Conservation (phyloP, 257 asterid species). For the Przewalskia tangutica region DNA sequence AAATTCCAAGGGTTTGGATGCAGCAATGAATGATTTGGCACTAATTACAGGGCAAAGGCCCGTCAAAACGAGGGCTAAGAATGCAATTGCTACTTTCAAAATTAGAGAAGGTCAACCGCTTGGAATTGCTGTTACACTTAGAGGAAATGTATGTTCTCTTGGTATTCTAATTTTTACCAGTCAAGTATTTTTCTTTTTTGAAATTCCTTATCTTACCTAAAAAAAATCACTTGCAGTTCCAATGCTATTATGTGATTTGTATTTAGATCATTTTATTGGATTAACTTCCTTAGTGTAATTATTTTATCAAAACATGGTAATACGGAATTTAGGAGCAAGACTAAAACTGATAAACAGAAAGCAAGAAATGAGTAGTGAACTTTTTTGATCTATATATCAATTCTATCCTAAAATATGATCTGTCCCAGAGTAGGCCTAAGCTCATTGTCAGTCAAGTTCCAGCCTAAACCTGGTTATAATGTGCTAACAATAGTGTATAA, state of each 20-base stretch:
- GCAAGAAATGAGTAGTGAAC: neutral
- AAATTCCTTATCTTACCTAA: neutral
- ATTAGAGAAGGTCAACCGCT: constrained; percentile 84
- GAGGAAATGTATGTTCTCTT: constrained; percentile 53
- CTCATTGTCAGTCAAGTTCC: neutral
- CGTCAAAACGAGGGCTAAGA: constrained; percentile 83
- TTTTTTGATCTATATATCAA: neutral
- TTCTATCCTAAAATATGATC: neutral
- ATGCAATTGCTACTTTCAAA: constrained; percentile 89
- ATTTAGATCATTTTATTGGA: neutral
- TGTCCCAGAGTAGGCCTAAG: neutral
- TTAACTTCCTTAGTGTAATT: neutral
- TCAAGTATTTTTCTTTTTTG: neutral
- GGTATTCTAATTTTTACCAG: neutral
- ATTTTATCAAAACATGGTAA: neutral
- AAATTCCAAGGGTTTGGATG: constrained; percentile 93
- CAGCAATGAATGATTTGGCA: constrained; percentile 87
- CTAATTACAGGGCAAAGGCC: constrained; percentile 93
- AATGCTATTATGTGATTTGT: neutral
- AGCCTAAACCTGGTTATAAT: neutral
- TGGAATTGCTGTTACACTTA: constrained; percentile 86
- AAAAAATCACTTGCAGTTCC: neutral
- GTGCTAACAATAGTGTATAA: neutral
- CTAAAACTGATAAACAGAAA: neutral
- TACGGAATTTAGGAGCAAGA: neutral